These are phyloP conservation scores for Luzula sylvatica DNA, from an alignment of 176 grass and related monocot species.

Conservation along the genomic window DNA sequence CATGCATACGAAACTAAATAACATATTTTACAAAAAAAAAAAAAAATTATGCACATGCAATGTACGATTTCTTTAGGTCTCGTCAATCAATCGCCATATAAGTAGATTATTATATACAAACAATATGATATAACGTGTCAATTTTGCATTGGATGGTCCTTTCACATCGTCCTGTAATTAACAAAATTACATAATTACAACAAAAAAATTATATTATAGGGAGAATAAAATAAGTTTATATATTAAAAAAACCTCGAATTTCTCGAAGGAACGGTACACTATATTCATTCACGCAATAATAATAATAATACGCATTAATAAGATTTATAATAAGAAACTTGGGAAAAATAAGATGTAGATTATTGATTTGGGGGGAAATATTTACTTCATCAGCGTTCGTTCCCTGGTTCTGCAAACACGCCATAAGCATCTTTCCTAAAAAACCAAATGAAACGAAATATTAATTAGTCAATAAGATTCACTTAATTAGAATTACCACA, in stretches of 20 bases:
- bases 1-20: too few species aligned
- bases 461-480: constrained; percentile 21
- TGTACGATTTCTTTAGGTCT: too few species aligned
- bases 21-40: too few species aligned
- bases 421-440: constrained; percentile 92
- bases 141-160: too few species aligned
- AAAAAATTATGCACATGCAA: too few species aligned
- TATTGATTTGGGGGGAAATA: background rate
- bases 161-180: constrained; percentile 84
- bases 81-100: too few species aligned
- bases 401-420: constrained; percentile 83
- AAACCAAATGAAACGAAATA: constrained; percentile 8
- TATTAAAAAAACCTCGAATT: constrained; percentile 64
- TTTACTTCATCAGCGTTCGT: constrained; percentile 84
- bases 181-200: constrained; percentile 20
- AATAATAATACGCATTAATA: background rate
- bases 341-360: background rate
- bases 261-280: constrained; percentile 85
- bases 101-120: too few species aligned
- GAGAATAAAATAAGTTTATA: background rate
- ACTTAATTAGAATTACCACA: constrained; percentile 19
- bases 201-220: too few species aligned
- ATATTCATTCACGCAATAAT: constrained; percentile 22
- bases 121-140: too few species aligned
- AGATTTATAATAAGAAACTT: background rate